Percentiles rank a stretch among this genome's conserved stretches.
phyloP scores from a whole-genome alignment of 2,329 filamentous ascomycete species.

The Aspergillus melleus region DNA sequence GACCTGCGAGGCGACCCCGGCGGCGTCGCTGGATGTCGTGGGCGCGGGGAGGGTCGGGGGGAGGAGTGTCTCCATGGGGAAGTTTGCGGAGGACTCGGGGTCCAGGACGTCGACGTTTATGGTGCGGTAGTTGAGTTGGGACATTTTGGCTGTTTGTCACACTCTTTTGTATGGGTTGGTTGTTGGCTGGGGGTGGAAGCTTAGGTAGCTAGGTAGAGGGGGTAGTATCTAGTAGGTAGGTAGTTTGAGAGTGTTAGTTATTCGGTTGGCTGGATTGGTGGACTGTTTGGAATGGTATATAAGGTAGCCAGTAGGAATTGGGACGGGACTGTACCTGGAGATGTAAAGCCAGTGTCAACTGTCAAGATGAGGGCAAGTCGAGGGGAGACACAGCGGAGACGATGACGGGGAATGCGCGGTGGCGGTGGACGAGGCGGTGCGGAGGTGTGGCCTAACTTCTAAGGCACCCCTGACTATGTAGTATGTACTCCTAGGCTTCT shows the following conservation, averaged over 20 bases:
- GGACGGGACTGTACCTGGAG: not conserved
- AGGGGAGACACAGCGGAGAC: not conserved
- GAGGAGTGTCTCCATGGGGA: constrained; percentile 80
- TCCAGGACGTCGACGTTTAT: constrained; percentile 93
- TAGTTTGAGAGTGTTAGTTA: not conserved
- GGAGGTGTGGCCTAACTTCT: not conserved
- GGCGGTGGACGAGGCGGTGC: not conserved
- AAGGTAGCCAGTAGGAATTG: not conserved
- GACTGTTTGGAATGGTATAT: not conserved
- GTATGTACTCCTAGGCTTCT: not conserved
- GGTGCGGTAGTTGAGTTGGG: constrained; percentile 69
- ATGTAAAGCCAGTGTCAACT: not conserved
- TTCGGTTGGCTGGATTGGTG: no score
- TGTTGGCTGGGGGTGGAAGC: not conserved
- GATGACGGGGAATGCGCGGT: not conserved
- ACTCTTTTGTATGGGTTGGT: no score
- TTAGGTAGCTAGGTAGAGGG: not conserved
- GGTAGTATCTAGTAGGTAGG: not conserved
- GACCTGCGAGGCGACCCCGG: constrained; percentile 75
- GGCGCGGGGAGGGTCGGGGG: constrained; percentile 69
- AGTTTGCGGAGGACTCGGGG: constrained; percentile 87
- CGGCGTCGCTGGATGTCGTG: constrained; percentile 74
- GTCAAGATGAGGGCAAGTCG: no score
- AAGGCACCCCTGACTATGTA: not conserved
- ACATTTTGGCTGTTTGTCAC: constrained; percentile 41